phyloP scores from a whole-genome alignment of 2,329 filamentous ascomycete genomes.

The Emergomyces orientalis region DNA sequence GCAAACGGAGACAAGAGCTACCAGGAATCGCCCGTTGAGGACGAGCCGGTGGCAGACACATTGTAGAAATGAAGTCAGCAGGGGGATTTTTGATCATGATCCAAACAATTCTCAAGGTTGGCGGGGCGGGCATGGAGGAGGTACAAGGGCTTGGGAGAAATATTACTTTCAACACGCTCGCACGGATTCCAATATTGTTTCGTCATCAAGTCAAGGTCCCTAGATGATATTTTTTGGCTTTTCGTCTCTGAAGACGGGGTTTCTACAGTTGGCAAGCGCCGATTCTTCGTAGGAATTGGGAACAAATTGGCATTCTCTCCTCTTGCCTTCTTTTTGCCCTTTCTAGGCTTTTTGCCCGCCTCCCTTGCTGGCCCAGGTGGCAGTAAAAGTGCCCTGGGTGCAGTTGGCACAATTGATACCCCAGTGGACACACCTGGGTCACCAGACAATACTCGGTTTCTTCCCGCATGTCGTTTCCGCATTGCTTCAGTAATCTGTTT shows the following conservation, averaged over 20 bases:
- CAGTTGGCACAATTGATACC: not conserved
- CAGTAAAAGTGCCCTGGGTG: not conserved
- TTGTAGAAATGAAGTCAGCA: not conserved
- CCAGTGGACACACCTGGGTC: not conserved
- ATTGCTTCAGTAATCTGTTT: not conserved
- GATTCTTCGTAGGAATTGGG: not conserved
- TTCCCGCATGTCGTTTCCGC: not conserved
- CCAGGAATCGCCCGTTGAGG: not conserved
- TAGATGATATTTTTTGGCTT: constrained; percentile 9
- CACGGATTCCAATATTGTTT: constrained; percentile 6
- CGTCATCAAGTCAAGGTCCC: constrained; percentile 14
- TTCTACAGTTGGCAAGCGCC: not conserved
- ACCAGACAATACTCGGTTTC: not conserved
- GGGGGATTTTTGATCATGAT: not conserved
- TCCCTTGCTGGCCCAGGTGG: not conserved
- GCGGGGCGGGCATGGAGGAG: not conserved
- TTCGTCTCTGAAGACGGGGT: not conserved
- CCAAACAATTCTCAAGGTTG: not conserved
- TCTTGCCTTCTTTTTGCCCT: not conserved
- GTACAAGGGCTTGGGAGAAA: not conserved
- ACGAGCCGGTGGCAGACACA: not conserved
- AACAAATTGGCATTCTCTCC: not conserved
- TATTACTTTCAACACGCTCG: constrained; percentile 20
- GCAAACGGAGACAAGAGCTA: not conserved
- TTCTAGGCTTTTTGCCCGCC: not conserved